Evolutionary conservation across 768 basidiomycete genomes (phyloP), one percentile per base, ranked within the genome.

Genomic region (Xerocomellus intermedius): DNA sequence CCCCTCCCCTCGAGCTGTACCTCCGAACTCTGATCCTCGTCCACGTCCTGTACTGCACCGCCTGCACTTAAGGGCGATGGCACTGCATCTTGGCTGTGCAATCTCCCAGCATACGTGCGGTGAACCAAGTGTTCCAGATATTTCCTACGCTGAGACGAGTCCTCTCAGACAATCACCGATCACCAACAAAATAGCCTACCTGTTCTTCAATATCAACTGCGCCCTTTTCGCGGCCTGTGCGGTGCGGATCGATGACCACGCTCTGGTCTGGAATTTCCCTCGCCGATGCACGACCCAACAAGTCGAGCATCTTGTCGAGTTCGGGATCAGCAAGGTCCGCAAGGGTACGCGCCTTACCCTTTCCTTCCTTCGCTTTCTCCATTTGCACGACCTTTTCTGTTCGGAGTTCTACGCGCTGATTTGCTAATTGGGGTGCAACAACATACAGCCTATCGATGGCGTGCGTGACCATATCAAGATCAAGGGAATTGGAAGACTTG

Each of bases 381-480:
- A 93, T 81, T 70, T 92, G 81, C 13, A 81, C 80, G 14, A 86
- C 62, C 65, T 91, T 89, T 24, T 82, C 74, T 6, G 79, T 79
- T 63, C 87, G 86, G 42, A 96, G 81, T 68, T 95, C 94, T n/a
- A 91, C 93, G 1, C 97, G 84, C 70, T 99, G 96, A 67, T 95
- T 88, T 55, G 88, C 83, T 39, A 98, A 72, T 68, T 96, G 94
- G 1, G 96, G 95, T 0, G 93, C 85, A 30, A 87, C 89, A 8
- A 82, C 70, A 69, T 97, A 92, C 12, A 98, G 74, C 36, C 94
- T 78, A 68, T 96, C 94, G 63, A 99, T 95, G 30, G 97, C 94
- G 68, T 82, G 80, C 0, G 91, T 83, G 42, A 98, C 85, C 12
- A 81, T 79, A 61, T 97, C 94, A 19, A 98, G 77, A 68, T 98